A percentile compares a stretch with the other conserved stretches of the same genome.
phyloP scores from a whole-genome alignment of 176 grass and related monocot genomes.

The Thalia dealbata region DNA sequence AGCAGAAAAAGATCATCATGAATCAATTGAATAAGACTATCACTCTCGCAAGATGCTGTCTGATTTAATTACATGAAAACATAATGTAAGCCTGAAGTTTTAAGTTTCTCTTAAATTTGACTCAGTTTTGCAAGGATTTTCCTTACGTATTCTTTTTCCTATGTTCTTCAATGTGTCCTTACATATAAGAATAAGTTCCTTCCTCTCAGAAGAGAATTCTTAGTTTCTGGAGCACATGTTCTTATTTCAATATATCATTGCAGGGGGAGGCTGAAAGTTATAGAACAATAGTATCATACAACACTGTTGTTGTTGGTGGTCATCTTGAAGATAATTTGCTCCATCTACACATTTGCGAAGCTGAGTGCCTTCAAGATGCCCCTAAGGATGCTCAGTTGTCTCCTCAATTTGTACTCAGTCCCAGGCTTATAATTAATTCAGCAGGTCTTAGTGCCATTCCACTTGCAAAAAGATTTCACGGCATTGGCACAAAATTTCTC shows the following conservation, averaged over 20 bases:
- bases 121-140: not conserved
- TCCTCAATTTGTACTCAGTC: constrained; percentile 55
- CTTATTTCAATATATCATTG: constrained; percentile 15
- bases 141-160: not conserved
- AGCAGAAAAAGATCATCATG: not conserved
- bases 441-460: constrained; percentile 87
- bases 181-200: constrained; percentile 1
- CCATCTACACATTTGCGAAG: constrained; percentile 59
- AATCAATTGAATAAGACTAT: not conserved
- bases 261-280: constrained; percentile 83
- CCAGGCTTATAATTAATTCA: constrained; percentile 76
- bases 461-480: constrained; percentile 68
- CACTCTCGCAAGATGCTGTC: not conserved
- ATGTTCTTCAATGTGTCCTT: not conserved
- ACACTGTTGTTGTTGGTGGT: constrained; percentile 47
- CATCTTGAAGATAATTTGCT: constrained; percentile 49
- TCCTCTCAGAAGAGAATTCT: not conserved
- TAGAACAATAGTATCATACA: constrained; percentile 65
- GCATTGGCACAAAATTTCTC: constrained; percentile 41
- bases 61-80: not conserved
- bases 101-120: not conserved
- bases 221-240: not conserved
- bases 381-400: constrained; percentile 21
- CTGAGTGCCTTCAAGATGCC: constrained; percentile 38
- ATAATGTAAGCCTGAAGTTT: not conserved